Conservation (phyloP, 2,329 filamentous ascomycete genomes). For the Pyricularia grisea region DNA sequence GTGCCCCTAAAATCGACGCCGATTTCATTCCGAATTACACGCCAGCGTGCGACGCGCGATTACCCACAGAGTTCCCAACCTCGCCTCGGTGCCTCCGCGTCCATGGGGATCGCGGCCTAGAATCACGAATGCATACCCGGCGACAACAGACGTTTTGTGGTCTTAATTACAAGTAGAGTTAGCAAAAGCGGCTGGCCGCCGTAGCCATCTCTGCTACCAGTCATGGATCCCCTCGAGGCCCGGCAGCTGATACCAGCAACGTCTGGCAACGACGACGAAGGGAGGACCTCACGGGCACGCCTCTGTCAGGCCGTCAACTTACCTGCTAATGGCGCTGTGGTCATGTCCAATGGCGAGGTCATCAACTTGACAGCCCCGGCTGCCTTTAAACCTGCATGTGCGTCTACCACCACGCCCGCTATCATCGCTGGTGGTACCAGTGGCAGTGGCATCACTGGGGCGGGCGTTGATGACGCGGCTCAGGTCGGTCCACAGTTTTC, state of each 20-base stretch:
- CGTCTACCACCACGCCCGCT: conserved; percentile 26
- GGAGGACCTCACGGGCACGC: conserved; percentile 16
- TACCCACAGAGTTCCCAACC: neutral
- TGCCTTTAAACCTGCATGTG: conserved; percentile 50
- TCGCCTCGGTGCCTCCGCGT: neutral
- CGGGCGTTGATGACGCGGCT: conserved; percentile 18
- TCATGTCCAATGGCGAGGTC: conserved; percentile 40
- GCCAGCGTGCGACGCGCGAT: neutral
- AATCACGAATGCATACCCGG: neutral
- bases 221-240: conserved; percentile 7
- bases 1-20: neutral
- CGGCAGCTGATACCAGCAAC: conserved; percentile 6
- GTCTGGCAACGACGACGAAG: conserved; percentile 6
- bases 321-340: conserved; percentile 34
- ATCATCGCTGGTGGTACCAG: conserved; percentile 23
- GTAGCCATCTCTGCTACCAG: conserved; percentile 6
- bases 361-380: conserved; percentile 51
- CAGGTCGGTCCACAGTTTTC: conserved; percentile 33
- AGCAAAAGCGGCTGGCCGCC: conserved; percentile 4
- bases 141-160: neutral
- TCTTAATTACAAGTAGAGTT: neutral
- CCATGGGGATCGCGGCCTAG: neutral
- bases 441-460: conserved; percentile 20
- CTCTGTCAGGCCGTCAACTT: conserved; percentile 33
- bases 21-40: neutral